Evolutionary conservation across 495 filamentous ascomycete genomes (phyloP).

Genomic region (Trichoderma gamsii): DNA sequence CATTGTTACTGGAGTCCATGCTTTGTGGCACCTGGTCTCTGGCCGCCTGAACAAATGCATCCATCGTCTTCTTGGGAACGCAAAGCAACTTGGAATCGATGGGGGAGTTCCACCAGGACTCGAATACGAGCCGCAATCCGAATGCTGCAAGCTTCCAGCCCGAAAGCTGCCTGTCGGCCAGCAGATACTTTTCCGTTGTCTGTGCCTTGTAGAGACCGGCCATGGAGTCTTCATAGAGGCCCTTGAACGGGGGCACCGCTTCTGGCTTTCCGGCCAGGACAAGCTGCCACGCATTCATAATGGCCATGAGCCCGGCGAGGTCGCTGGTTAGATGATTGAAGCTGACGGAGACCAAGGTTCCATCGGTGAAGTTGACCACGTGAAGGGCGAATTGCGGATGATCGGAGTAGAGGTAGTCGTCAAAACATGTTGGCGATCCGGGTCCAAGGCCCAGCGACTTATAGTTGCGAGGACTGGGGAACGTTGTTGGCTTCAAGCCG

Average conservation of each 20-base stretch:
- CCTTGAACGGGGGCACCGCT: constrained; percentile 32
- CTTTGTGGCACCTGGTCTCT: constrained; percentile 17
- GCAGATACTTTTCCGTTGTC: constrained; percentile 22
- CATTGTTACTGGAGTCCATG: constrained; percentile 12
- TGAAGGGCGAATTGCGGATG: constrained; percentile 42
- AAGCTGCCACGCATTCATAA: constrained; percentile 34
- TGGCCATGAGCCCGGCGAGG: constrained; percentile 34
- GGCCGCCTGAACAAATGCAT: constrained; percentile 16
- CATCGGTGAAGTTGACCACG: constrained; percentile 42
- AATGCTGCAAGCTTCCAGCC: constrained; percentile 27
- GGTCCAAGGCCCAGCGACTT: constrained; percentile 19
- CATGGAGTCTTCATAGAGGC: constrained; percentile 30
- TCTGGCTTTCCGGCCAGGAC: constrained; percentile 33
- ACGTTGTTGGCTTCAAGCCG: constrained; percentile 22
- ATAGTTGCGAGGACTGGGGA: constrained; percentile 29
- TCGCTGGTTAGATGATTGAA: constrained; percentile 48
- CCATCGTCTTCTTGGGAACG: constrained; percentile 18
- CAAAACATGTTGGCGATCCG: constrained; percentile 30
- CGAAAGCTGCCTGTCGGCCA: constrained; percentile 23
- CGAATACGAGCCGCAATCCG: constrained; percentile 24
- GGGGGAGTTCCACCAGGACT: constrained; percentile 8
- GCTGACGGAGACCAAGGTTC: constrained; percentile 39
- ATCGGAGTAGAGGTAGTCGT: constrained; percentile 38
- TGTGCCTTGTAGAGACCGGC: constrained; percentile 16
- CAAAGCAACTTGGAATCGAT: constrained; percentile 19